Conservation (phyloP, 768 basidiomycete genomes). For the Mycena crocata region DNA sequence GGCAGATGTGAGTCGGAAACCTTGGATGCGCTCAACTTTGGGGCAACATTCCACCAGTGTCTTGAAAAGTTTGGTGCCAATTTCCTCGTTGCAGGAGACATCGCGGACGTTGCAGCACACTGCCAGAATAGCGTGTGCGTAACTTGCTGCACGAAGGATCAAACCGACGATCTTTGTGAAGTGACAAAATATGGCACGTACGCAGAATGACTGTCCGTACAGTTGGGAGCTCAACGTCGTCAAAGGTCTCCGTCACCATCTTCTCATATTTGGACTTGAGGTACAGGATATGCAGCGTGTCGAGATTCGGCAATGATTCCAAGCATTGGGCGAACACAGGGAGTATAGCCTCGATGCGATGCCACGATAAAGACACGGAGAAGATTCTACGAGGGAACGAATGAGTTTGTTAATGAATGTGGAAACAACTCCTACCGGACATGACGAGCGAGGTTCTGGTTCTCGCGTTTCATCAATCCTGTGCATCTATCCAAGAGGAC, state of each 20-base stretch:
- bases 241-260: slow-evolving; percentile 1
- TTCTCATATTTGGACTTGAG: neutral
- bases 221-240: neutral
- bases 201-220: slow-evolving; percentile 13
- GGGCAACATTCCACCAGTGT: slow-evolving; percentile 6
- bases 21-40: slow-evolving; percentile 10
- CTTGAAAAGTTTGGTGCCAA: neutral
- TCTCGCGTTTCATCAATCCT: slow-evolving; percentile 34
- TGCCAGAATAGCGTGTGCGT: slow-evolving; percentile 8
- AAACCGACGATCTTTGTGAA: neutral
- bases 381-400: slow-evolving; percentile 1
- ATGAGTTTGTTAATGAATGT: neutral
- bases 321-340: slow-evolving; percentile 20
- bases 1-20: neutral
- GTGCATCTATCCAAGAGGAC: slow-evolving; percentile 40
- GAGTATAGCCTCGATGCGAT: neutral
- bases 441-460: slow-evolving; percentile 35
- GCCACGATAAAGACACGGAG: slow-evolving; percentile 13
- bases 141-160: neutral
- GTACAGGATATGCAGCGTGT: slow-evolving; percentile 18
- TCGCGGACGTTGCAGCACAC: slow-evolving; percentile 17
- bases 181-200: neutral
- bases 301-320: slow-evolving; percentile 13
- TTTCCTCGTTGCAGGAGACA: slow-evolving; percentile 20
- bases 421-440: slow-evolving; percentile 35